phyloP scores from a whole-genome alignment of 2,329 filamentous ascomycete genomes.

The Teratosphaeria gauchensis region DNA sequence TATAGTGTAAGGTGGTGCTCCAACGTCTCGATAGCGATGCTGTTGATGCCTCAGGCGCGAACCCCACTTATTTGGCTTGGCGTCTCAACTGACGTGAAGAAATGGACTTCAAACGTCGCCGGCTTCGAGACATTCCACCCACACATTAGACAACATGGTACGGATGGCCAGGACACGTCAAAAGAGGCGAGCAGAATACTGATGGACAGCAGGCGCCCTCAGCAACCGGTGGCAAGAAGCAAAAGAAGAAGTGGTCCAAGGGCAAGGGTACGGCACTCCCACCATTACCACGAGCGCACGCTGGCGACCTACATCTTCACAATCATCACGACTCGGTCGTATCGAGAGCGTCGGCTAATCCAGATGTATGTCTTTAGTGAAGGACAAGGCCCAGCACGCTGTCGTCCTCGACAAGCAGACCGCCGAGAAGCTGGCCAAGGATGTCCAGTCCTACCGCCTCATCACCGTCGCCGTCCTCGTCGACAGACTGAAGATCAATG shows the following conservation, averaged over 20 bases:
- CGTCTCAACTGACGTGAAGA: neutral
- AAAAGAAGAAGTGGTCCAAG: slow-evolving; percentile 74
- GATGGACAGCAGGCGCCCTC: neutral
- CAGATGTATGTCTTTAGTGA: slow-evolving; percentile 43
- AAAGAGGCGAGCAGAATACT: neutral
- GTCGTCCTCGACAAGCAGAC: slow-evolving; percentile 98
- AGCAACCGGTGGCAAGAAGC: slow-evolving; percentile 52
- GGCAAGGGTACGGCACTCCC: slow-evolving; percentile 23
- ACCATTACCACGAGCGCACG: neutral
- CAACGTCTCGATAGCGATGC: neutral
- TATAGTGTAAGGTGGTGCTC: neutral
- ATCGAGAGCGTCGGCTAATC: neutral
- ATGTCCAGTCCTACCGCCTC: slow-evolving; percentile 99
- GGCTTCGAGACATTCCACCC: neutral
- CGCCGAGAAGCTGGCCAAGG: slow-evolving; percentile 98
- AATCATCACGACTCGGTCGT: neutral
- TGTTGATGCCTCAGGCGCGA: neutral
- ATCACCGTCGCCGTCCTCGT: slow-evolving; percentile 97
- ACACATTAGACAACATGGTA: slow-evolving; percentile 4
- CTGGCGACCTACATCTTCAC: neutral
- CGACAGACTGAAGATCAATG: slow-evolving; percentile 99
- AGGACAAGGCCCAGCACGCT: slow-evolving; percentile 99
- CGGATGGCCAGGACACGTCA: neutral
- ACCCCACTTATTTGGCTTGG: neutral
- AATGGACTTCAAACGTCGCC: neutral